Percentiles rank a stretch among this genome's conserved stretches.
These are phyloP conservation scores for Lathyrus sativus DNA, from an alignment of 306 rosid species.

Conservation along the genomic window DNA sequence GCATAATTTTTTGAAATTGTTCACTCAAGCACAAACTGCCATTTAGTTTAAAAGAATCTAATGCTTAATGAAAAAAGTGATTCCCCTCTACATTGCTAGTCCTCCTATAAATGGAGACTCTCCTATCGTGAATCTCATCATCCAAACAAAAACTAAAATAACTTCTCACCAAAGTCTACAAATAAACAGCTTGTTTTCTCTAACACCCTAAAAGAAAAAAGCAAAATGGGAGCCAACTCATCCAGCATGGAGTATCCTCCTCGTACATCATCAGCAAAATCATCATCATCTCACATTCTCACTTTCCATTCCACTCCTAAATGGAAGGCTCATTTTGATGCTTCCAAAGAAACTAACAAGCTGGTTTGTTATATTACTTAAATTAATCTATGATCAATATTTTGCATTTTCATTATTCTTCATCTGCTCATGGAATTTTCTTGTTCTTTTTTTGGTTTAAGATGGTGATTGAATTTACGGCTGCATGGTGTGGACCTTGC, in stretches of 20 bases:
- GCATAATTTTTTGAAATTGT: not conserved
- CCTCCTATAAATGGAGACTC: constrained; percentile 36
- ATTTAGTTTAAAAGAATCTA: constrained; percentile 27
- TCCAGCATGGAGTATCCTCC: constrained; percentile 34
- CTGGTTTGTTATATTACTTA: constrained; percentile 45
- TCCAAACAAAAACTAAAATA: not conserved
- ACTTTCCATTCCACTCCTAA: constrained; percentile 50
- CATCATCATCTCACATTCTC: constrained; percentile 42
- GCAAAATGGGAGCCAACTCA: constrained; percentile 51
- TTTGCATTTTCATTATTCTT: not conserved
- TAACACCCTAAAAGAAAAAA: not conserved
- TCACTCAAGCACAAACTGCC: not conserved
- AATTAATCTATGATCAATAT: not conserved
- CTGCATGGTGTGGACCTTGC: constrained; percentile 91
- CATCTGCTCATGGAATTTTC: not conserved
- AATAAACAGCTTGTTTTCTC: not conserved
- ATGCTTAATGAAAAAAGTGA: not conserved
- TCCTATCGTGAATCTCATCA: not conserved
- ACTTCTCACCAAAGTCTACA: not conserved
- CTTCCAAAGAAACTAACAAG: constrained; percentile 52
- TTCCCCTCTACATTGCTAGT: constrained; percentile 10
- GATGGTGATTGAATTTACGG: constrained; percentile 85
- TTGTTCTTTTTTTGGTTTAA: constrained; percentile 12
- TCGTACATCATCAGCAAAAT: constrained; percentile 6
- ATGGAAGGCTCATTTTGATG: constrained; percentile 64